Evolutionary conservation across 208 protist genomes (phyloP).

Genomic region (Angomonas deanei): DNA sequence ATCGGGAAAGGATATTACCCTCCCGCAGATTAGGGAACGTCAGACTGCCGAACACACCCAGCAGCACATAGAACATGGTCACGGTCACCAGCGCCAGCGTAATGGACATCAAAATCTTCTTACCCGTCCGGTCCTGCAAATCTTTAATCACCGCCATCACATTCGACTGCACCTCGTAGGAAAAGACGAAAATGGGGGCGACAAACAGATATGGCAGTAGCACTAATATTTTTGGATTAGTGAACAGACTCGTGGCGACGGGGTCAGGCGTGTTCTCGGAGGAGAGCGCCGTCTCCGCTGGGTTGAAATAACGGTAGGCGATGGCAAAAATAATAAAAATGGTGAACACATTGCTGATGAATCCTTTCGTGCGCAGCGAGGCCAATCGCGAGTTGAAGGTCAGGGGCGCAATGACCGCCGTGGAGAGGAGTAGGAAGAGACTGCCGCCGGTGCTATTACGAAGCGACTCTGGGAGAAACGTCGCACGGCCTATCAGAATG

Average conservation of each 20-base stretch:
- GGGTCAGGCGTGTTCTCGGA: neutral
- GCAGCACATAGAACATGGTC: constrained; percentile 45
- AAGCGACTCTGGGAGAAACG: constrained; percentile 55
- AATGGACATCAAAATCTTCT: constrained; percentile 53
- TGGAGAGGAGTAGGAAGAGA: constrained; percentile 35
- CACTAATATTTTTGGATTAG: neutral
- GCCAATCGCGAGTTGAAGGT: constrained; percentile 73
- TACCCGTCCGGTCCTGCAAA: constrained; percentile 57
- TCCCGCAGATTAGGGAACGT: constrained; percentile 46
- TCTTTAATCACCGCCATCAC: constrained; percentile 82
- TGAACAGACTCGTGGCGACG: constrained; percentile 1
- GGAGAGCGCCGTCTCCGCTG: constrained; percentile 5
- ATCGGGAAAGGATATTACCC: constrained; percentile 66
- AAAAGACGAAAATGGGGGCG: constrained; percentile 73
- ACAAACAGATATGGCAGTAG: constrained; percentile 61
- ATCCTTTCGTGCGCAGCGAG: constrained; percentile 69
- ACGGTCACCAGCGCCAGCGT: constrained; percentile 48
- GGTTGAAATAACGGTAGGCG: constrained; percentile 57
- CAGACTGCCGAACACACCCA: constrained; percentile 58
- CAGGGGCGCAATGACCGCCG: constrained; percentile 51
- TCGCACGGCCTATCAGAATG: constrained; percentile 32
- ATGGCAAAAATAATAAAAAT: constrained; percentile 67
- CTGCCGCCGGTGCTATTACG: constrained; percentile 33
- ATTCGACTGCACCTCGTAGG: constrained; percentile 79
- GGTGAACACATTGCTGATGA: constrained; percentile 69